phyloP scores from a whole-genome alignment of 176 grass and related monocot genomes.

The Carex littledalei region DNA sequence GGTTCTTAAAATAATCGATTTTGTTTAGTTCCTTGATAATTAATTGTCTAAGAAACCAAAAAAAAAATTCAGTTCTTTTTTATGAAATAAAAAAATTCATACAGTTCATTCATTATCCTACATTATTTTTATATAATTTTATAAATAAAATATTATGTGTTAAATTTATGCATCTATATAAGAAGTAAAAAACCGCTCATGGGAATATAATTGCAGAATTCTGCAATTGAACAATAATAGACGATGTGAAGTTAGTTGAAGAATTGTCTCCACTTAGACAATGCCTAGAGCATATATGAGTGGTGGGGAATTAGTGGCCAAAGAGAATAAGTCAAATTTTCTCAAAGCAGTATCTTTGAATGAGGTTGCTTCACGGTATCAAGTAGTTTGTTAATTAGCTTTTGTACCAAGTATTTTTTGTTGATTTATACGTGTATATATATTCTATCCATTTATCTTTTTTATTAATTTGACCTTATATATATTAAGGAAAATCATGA shows the following conservation, averaged over 20 bases:
- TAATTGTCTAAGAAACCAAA: too few species aligned
- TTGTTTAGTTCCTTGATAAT: too few species aligned
- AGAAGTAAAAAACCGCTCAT: background rate
- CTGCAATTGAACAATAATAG: background rate
- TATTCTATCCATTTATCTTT: background rate
- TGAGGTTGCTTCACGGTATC: conserved; percentile 39
- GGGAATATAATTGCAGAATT: background rate
- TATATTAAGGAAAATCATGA: background rate
- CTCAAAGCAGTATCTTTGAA: conserved; percentile 43
- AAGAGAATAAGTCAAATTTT: conserved; percentile 32
- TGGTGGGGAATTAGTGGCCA: background rate
- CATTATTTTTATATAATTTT: too few species aligned
- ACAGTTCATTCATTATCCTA: too few species aligned
- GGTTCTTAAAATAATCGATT: too few species aligned
- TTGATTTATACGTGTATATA: background rate
- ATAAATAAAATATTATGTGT: too few species aligned
- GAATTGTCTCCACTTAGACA: background rate
- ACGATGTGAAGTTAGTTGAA: background rate
- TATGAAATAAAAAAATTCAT: too few species aligned
- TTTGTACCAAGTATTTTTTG: background rate
- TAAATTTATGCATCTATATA: background rate
- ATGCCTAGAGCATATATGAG: background rate
- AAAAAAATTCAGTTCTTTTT: too few species aligned
- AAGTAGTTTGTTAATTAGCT: conserved; percentile 22
- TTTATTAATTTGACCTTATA: background rate